Evolutionary conservation across 306 rosid species (phyloP).

Genomic region (Fragaria ananassa): DNA sequence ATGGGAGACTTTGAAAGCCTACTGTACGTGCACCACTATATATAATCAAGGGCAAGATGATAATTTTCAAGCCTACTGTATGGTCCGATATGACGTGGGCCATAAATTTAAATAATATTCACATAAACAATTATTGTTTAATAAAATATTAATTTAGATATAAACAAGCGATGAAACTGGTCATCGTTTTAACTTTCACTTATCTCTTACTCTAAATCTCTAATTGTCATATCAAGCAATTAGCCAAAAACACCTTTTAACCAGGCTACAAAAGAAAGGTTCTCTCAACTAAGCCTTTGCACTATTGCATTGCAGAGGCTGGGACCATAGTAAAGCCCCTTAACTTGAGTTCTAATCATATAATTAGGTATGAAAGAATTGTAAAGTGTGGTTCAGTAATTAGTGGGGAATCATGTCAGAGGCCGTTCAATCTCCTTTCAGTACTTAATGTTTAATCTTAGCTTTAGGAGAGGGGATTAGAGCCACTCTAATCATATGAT

Average conservation of each 20-base stretch:
- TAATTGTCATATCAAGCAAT: background rate
- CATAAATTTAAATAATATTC: too few relatives aligned
- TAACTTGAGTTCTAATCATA: background rate
- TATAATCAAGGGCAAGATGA: too few relatives aligned
- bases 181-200: background rate
- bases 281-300: background rate
- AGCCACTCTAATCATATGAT: background rate
- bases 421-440: conserved; percentile 31
- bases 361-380: background rate
- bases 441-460: conserved; percentile 4
- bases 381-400: too few relatives aligned
- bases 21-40: too few relatives aligned
- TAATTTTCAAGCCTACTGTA: too few relatives aligned
- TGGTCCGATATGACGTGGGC: too few relatives aligned
- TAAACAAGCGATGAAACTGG: too few relatives aligned
- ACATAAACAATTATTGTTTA: too few relatives aligned
- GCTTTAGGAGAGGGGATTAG: conserved; percentile 5
- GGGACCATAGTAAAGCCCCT: background rate
- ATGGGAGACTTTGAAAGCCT: too few relatives aligned
- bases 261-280: background rate
- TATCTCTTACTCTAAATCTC: background rate
- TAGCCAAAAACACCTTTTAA: background rate
- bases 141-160: too few relatives aligned
- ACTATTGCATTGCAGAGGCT: background rate
- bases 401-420: background rate